phyloP scores from a whole-genome alignment of 805 yeast species.

The Starmerella vitae region DNA sequence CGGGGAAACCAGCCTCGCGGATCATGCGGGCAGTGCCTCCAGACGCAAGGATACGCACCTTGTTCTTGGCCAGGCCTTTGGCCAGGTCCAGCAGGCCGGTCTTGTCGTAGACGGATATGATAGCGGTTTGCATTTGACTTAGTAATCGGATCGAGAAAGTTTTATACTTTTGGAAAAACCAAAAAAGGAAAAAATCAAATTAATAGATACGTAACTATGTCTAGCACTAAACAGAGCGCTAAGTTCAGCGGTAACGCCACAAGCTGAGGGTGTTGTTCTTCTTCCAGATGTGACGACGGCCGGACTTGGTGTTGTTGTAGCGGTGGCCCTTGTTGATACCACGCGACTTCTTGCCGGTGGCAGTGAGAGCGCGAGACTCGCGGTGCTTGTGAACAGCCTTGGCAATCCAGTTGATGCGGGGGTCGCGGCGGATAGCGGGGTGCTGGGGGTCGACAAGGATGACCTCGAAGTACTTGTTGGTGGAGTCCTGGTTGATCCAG shows the following conservation, averaged over 20 bases:
- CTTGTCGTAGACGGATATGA: constrained; percentile 91
- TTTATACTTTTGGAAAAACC: too few relatives aligned
- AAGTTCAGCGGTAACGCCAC: constrained; percentile 96
- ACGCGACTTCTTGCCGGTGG: constrained; percentile 97
- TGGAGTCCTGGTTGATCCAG: constrained; percentile 99
- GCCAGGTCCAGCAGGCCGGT: constrained; percentile 93
- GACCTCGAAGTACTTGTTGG: constrained; percentile 98
- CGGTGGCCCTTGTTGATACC: constrained; percentile 99
- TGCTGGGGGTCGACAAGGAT: constrained; percentile 95
- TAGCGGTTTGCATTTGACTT: too few relatives aligned
- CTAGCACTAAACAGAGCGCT: neutral
- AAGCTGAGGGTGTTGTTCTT: constrained; percentile 94
- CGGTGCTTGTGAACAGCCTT: constrained; percentile 99
- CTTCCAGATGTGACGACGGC: constrained; percentile 99
- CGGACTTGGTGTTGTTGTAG: constrained; percentile 95
- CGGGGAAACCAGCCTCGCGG: constrained; percentile 96
- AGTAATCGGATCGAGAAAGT: too few relatives aligned
- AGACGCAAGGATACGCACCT: constrained; percentile 86
- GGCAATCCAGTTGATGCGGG: constrained; percentile 98
- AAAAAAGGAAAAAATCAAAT: too few relatives aligned
- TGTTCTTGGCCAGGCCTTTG: constrained; percentile 78
- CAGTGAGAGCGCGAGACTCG: constrained; percentile 97
- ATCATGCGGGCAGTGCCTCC: constrained; percentile 94
- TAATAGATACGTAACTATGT: too few relatives aligned
- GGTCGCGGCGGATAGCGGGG: constrained; percentile 97